Evolutionary conservation across 2,329 filamentous ascomycete species (phyloP), one percentile per base, ranked within the genome.

Genomic region (Ophiocordyceps camponoti-rufipedis): DNA sequence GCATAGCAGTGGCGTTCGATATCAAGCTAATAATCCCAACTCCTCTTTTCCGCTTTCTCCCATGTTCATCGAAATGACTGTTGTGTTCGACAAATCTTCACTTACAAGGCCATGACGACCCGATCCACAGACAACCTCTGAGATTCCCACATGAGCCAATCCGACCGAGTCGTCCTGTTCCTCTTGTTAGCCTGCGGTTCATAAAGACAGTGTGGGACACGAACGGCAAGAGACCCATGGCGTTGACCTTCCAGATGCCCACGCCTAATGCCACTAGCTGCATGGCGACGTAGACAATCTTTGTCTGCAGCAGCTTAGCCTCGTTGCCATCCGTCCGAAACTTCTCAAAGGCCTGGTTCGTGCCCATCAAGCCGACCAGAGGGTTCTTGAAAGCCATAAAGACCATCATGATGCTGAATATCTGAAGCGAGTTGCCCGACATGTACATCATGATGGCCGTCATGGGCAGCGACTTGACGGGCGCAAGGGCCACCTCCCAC

Each of bases 371-470:
- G 32, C 88, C 91, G 63, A 85, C 77, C 49, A 98, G 74, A 10
- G 91, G 91, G 53, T 85, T 93, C 71, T 96, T 96, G 74, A 98
- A 98, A 42, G 94, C 80, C 83, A 95, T 96, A 57, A 89, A 88
- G 16, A 96, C 89, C 88, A 96, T 98, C 86, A 96, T 96, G 65
- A 98, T 96, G 65, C 84, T 93, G 70, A 98, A 98, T 53, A 98
- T 96, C 62, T 98, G 91, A 42, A 98, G 76, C 49, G 85, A 87
- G 68, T 96, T 98, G 57, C 91, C 91, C 31, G 89, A 93, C 91
- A 98, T 98, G 74, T 98, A 98, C 87, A 96, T 96, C 80, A 95
- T 95, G 62, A 98, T 89, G 51, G 82, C 88, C 47, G 93, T 96
- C 91, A 98, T 98, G 48, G 91, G 91, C 42, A 98, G 72, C 60